Conservation (phyloP, 208 protist genomes). For the Trypanosoma vivax region DNA sequence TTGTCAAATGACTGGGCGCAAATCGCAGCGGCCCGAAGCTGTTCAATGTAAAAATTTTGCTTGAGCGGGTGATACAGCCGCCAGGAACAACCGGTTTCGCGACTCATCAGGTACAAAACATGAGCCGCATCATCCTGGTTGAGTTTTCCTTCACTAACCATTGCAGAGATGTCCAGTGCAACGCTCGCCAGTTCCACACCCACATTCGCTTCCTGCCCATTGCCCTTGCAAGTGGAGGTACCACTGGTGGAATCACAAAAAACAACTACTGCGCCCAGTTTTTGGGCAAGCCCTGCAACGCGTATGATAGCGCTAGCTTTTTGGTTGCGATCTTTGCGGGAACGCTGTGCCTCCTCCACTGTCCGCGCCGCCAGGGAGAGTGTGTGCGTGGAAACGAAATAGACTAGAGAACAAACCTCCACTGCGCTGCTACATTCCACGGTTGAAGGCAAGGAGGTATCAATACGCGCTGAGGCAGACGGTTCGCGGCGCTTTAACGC, state of each 20-base stretch:
- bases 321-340: not conserved
- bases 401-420: no score
- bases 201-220: not conserved
- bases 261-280: slow-evolving; percentile 6
- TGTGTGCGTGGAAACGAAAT: not conserved
- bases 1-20: not conserved
- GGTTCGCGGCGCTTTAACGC: not conserved
- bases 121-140: slow-evolving; percentile 25
- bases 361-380: not conserved
- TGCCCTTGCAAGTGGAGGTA: not conserved
- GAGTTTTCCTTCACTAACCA: slow-evolving; percentile 1
- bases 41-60: not conserved
- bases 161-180: slow-evolving; percentile 6
- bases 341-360: not conserved
- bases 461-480: not conserved
- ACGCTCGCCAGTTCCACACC: not conserved
- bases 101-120: slow-evolving; percentile 20
- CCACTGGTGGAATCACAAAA: slow-evolving; percentile 2
- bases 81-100: not conserved
- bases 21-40: slow-evolving; percentile 2
- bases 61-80: not conserved
- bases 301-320: no score
- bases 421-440: no score
- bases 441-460: no score
- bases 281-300: no score